Evolutionary conservation across 2,329 filamentous ascomycete species (phyloP).

Genomic region (Penicillium sp.): DNA sequence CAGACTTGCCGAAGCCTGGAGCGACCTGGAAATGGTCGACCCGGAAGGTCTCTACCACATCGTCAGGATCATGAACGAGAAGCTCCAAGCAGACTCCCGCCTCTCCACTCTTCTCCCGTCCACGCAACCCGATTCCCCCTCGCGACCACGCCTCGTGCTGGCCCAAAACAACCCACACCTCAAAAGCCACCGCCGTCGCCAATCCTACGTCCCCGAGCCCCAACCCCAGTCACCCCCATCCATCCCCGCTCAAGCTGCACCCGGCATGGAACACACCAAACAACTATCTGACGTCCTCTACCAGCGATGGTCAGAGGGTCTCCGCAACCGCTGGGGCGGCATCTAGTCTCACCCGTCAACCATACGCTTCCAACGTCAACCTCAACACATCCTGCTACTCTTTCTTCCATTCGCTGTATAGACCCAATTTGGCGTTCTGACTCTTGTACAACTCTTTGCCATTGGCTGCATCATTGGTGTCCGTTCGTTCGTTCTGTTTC

Average conservation of each 20-base stretch:
- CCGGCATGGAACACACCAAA: conserved; percentile 89
- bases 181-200: conserved; percentile 71
- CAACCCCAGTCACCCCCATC: conserved; percentile 41
- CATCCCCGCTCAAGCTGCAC: conserved; percentile 55
- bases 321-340: conserved; percentile 67
- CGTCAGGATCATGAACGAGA: conserved; percentile 73
- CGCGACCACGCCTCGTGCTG: conserved; percentile 67
- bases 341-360: conserved; percentile 17
- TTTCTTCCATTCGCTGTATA: conserved; percentile 32
- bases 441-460: conserved; percentile 23
- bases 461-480: conserved; percentile 27
- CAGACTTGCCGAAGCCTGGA: conserved; percentile 81
- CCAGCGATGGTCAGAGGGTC: conserved; percentile 81
- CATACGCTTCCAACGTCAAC: background rate
- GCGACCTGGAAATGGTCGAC: conserved; percentile 78
- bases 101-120: conserved; percentile 40
- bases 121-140: conserved; percentile 43
- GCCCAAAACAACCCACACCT: conserved; percentile 83
- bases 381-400: background rate
- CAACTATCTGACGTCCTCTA: conserved; percentile 89
- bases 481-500: conserved; percentile 18
- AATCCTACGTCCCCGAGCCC: conserved; percentile 45
- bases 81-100: conserved; percentile 56
- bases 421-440: conserved; percentile 27
- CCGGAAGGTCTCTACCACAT: conserved; percentile 88